Evolutionary conservation across 352 stramenopile genomes (phyloP).

Genomic region (Pythium dissimile): DNA sequence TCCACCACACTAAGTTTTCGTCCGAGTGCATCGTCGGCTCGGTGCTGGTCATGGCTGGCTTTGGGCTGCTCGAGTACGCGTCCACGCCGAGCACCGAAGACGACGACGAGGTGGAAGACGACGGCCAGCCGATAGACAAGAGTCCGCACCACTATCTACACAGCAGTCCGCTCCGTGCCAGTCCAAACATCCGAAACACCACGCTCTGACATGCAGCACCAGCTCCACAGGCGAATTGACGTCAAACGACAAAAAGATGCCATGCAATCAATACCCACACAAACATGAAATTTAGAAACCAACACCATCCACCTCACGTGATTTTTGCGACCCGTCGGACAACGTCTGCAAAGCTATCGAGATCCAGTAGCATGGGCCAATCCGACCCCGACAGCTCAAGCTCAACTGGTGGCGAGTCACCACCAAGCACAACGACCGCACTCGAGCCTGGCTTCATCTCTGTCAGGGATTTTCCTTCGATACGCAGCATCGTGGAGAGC

Average conservation of each 20-base stretch:
- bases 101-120: background rate
- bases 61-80: constrained; percentile 26
- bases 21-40: constrained; percentile 45
- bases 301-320: background rate
- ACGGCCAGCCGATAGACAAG: background rate
- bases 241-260: too few species aligned
- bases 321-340: background rate
- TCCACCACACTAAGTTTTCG: constrained; percentile 46
- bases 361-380: background rate
- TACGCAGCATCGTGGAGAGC: background rate
- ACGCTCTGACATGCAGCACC: too few species aligned
- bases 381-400: background rate
- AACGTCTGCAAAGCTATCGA: constrained; percentile 4
- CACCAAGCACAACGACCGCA: background rate
- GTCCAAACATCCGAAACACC: background rate
- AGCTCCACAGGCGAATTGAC: too few species aligned
- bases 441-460: background rate
- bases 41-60: constrained; percentile 44
- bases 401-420: background rate
- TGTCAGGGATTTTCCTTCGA: constrained; percentile 1
- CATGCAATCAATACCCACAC: background rate
- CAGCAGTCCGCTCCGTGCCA: background rate
- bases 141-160: too few species aligned
- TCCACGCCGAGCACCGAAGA: background rate
- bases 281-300: constrained; percentile 1